Base-by-base conservation (phyloP, 2,329 filamentous ascomycete genomes). In the Aquanectria penicillioides region DNA sequence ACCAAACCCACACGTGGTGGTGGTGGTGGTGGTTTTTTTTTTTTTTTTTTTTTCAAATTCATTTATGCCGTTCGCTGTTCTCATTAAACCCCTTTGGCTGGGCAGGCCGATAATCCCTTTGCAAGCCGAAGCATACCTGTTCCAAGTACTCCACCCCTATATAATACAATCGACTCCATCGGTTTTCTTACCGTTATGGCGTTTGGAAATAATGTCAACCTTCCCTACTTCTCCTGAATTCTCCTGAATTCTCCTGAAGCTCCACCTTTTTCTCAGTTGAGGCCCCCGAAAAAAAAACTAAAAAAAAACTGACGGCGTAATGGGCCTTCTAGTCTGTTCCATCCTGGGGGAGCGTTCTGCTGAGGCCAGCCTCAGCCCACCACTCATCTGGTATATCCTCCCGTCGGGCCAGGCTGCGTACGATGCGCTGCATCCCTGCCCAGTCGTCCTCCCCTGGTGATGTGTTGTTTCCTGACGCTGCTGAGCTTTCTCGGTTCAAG, bases 311-410 rank as follows among this genome's bases (percentile, higher is more conserved):
- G n/a, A 51, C 28, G 29, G 22, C 11, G 37, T 2, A 18, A 15
- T 20, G 22, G 15, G 17, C 46, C 49, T 54, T 62, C 52, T 66
- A 73, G 34, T 70, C 68, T 12, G 60, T 59, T 18, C 61, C 65
- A 13, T 73, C 72, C 44, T 66, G 71, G 29, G 71, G 70, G 52
- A 86, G 75, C 12, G 81, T 88, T 62, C 88, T 84, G 69, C 82
- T 88, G 63, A 92, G 81, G 36, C 89, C 89, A 57, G 83, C 88
- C 68, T 86, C 84, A 57, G 86, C 86, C 92, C 92, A 96, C 87
- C 90, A 94, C 63, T 92, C 88, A 61, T 95, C 91, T 0, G 91
- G 90, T 51, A 95, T 89, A 67, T 94, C 90, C 69, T 92, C 85
- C 20, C 91, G 81, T 15, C 85, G 83, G 28, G 89, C 86, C 52